phyloP scores from a whole-genome alignment of 1,284 basidiomycete species.

The Pisolithus thermaeus region DNA sequence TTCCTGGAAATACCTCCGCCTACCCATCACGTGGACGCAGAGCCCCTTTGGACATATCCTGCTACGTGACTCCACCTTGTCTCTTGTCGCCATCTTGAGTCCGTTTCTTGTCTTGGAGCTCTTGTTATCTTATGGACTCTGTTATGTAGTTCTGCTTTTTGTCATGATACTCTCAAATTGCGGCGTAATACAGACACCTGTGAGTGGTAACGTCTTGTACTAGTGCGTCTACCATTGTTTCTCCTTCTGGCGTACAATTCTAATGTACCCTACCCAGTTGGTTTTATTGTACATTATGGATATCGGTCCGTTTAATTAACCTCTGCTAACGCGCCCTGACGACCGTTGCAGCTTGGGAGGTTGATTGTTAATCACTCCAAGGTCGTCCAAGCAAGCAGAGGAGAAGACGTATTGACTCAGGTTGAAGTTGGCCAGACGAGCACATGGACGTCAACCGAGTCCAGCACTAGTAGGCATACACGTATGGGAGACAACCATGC shows the following conservation, averaged over 20 bases:
- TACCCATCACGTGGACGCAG: conserved; percentile 9
- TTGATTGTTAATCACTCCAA: conserved; percentile 12
- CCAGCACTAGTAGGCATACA: too few species aligned
- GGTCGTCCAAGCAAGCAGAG: background rate
- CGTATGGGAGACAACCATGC: too few species aligned
- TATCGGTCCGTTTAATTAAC: conserved; percentile 11
- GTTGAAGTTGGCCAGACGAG: too few species aligned
- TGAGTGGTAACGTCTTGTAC: conserved; percentile 15
- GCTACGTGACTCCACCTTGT: conserved; percentile 12
- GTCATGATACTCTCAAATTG: conserved; percentile 16
- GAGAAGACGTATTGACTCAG: background rate
- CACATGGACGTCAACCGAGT: too few species aligned
- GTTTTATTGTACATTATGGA: conserved; percentile 16
- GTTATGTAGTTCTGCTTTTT: conserved; percentile 12
- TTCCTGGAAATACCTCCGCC: conserved; percentile 11
- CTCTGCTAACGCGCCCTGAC: background rate
- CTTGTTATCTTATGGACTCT: background rate
- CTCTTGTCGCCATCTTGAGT: conserved; percentile 10
- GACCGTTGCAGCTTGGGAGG: conserved; percentile 11
- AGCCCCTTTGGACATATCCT: conserved; percentile 5
- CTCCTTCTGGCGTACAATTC: background rate
- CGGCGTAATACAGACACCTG: conserved; percentile 7
- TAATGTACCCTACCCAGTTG: conserved; percentile 10
- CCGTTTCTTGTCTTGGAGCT: background rate
- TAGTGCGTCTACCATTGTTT: conserved; percentile 9